Base-by-base conservation (phyloP, 1,139 yeast species). In the Saccharomycopsis phalli region DNA sequence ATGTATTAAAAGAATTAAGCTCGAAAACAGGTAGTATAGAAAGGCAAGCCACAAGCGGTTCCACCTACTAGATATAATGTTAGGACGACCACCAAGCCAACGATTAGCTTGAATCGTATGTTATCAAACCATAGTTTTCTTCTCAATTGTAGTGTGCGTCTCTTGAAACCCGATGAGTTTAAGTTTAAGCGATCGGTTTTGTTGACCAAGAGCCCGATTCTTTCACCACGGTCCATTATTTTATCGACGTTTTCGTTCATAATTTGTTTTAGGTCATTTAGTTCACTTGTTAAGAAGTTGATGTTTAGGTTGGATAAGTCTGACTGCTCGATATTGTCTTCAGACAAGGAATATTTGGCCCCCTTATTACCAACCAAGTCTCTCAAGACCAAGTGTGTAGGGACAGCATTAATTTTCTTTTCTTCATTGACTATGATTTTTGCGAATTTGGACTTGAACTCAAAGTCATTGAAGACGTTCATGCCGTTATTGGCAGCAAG, bases 191-290 rank as follows among this genome's bases (percentile, higher is more conserved):
- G 67, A 49, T 82, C 83, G 1, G 95, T 86, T 56, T 87, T 87
- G 55, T 80, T 82, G 14, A 86, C 94, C 47, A 87, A 66, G 37
- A 73, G 60, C 48, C 76, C 75, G 45, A 87, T 75, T 44, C 83
- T 70, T 52, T 86, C 95, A 10, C 94, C 95, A 42, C 96, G 69
- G 52, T 76, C 77, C 53, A 87, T 64, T 20, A 87, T 63, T 53
- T 73, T 74, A 51, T 74, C 79, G 42, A 79, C 76, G 51, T 79
- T 79, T 46, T 77, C 83, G 53, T 75, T 71, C 86, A 79, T 78
- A 37, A 79, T 60, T 39, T 68, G 70, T 19, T 59, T 50, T 11
- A 60, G 51, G 23, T 57, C 56, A 35, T 55, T 53, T 29, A 60
- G 45, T 31, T 60, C 62, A 3, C 33, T 10, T 13, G 43, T 40